Evolutionary conservation across 352 stramenopile species (phyloP).

Genomic region (Pythium folliculosum): DNA sequence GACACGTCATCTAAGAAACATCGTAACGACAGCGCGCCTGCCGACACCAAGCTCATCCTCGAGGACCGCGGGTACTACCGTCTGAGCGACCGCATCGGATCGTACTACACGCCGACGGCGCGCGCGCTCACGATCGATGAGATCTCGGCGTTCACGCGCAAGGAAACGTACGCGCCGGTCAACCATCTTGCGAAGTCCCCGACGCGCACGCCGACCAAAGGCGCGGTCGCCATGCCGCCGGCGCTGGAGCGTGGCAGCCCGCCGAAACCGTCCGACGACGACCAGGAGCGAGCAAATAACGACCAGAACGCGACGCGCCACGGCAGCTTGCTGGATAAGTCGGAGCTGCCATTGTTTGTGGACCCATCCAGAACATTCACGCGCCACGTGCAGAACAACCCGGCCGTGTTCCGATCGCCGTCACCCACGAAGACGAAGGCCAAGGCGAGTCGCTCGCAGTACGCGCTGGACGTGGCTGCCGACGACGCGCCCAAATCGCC

Average conservation of each 20-base stretch:
- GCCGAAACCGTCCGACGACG: conserved; percentile 5
- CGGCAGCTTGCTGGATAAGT: conserved; percentile 18
- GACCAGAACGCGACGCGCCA: conserved; percentile 1
- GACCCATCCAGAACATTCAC: conserved; percentile 60
- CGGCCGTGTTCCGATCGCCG: conserved; percentile 52
- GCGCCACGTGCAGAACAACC: conserved; percentile 68
- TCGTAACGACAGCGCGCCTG: conserved; percentile 22
- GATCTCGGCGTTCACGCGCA: conserved; percentile 66
- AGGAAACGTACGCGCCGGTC: conserved; percentile 47
- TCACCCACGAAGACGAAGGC: conserved; percentile 39
- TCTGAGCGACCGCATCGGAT: conserved; percentile 79
- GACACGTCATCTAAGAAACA: conserved; percentile 38
- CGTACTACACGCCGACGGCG: conserved; percentile 73
- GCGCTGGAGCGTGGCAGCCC: conserved; percentile 40
- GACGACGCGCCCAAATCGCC: conserved; percentile 13
- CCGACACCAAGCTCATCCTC: conserved; percentile 22
- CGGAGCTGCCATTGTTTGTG: conserved; percentile 50
- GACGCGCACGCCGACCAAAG: conserved; percentile 36
- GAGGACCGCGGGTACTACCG: conserved; percentile 80
- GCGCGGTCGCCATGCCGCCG: conserved; percentile 48
- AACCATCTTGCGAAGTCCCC: conserved; percentile 39
- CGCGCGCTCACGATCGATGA: conserved; percentile 65
- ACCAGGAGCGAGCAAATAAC: conserved; percentile 10
- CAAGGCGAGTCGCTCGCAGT: conserved; percentile 31
- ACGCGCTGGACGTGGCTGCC: conserved; percentile 45